Conservation (phyloP, 345 rosid species). For the Eucalyptus caleyi region DNA sequence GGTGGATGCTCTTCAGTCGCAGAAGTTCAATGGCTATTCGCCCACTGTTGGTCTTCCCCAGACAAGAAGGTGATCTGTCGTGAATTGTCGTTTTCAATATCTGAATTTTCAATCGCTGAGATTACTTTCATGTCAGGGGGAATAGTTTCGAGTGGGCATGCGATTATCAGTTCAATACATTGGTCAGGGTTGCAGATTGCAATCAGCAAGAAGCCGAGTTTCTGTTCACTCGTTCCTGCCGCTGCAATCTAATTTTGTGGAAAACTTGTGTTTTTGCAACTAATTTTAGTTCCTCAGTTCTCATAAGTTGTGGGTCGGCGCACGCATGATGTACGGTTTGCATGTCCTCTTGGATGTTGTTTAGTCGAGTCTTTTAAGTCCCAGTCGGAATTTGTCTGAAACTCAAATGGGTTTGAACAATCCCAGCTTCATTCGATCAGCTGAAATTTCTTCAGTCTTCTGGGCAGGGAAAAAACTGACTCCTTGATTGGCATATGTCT, state of each 20-base stretch:
- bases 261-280: neutral
- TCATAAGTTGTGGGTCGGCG: neutral
- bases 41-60: constrained; percentile 92
- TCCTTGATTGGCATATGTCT: neutral
- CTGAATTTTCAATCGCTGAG: neutral
- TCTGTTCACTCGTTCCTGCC: neutral
- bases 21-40: constrained; percentile 82
- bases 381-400: neutral
- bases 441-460: neutral
- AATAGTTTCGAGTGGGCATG: neutral
- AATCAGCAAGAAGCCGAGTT: neutral
- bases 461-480: neutral
- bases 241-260: neutral
- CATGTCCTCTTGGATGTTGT: neutral
- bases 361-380: neutral
- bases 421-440: neutral
- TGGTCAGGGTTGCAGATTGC: neutral
- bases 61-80: constrained; percentile 49
- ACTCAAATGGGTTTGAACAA: neutral
- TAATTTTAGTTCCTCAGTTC: neutral
- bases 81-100: neutral
- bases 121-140: neutral
- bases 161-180: neutral
- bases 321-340: neutral
- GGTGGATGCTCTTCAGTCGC: constrained; percentile 54